phyloP scores from a whole-genome alignment of 2,329 filamentous ascomycete genomes.

The Trichoderma atrobrunneum region DNA sequence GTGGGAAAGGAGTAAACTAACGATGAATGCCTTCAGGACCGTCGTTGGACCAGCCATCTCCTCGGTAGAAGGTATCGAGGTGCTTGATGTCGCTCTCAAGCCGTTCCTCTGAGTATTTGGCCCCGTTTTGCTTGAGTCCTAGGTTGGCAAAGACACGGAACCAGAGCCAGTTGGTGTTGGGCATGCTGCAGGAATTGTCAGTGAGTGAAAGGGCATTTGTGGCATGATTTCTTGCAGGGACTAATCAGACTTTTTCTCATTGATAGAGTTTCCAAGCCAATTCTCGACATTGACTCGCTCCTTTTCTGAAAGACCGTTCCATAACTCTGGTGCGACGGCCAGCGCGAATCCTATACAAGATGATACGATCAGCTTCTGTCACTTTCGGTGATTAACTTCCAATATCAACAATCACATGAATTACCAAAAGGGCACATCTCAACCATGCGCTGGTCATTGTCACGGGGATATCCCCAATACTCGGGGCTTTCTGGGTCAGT shows the following conservation, averaged over 20 bases:
- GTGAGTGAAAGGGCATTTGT: not conserved
- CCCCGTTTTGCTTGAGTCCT: slow-evolving; percentile 71
- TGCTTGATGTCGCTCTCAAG: slow-evolving; percentile 75
- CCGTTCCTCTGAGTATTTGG: slow-evolving; percentile 64
- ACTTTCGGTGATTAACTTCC: not conserved
- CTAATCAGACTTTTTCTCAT: slow-evolving; percentile 63
- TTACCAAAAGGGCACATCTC: slow-evolving; percentile 74
- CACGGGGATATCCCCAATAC: slow-evolving; percentile 74
- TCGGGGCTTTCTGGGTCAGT: slow-evolving; percentile 68
- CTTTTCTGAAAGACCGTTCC: slow-evolving; percentile 60
- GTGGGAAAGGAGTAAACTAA: slow-evolving; percentile 29
- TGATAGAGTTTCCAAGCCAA: slow-evolving; percentile 73
- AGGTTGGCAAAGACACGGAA: slow-evolving; percentile 83
- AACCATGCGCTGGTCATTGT: slow-evolving; percentile 66
- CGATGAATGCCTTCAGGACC: slow-evolving; percentile 73
- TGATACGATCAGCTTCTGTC: not conserved
- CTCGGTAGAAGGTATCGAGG: slow-evolving; percentile 77
- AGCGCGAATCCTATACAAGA: slow-evolving; percentile 59
- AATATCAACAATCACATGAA: not conserved
- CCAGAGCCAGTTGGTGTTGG: slow-evolving; percentile 70
- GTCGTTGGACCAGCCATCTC: slow-evolving; percentile 79
- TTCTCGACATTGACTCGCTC: slow-evolving; percentile 65
- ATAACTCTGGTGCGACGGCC: slow-evolving; percentile 65
- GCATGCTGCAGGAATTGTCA: slow-evolving; percentile 55
- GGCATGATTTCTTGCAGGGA: not conserved